A percentile compares a stretch with the other conserved stretches of the same genome.
Conservation (phyloP, 768 basidiomycete genomes). For the Termitomyces sp. region DNA sequence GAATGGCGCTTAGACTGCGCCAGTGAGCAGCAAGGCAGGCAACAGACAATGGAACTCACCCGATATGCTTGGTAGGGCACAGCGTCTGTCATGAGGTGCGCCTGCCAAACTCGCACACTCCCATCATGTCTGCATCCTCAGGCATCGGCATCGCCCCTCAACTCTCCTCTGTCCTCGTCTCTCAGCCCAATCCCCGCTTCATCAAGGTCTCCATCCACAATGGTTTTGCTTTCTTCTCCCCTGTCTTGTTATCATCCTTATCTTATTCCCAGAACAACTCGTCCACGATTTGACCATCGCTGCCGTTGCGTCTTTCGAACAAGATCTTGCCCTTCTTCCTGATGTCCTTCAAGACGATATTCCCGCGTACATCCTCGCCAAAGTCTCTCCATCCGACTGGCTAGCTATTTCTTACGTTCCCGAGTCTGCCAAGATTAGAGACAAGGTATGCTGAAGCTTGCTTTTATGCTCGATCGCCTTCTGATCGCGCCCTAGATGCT, state of each 20-base stretch:
- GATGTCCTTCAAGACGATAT: conserved; percentile 51
- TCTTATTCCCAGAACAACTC: conserved; percentile 55
- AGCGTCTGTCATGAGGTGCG: conserved; percentile 23
- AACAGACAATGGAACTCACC: conserved; percentile 22
- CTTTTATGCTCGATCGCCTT: neutral
- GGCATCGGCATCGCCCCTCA: conserved; percentile 65
- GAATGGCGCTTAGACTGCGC: neutral
- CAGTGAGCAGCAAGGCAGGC: neutral
- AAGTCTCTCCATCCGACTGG: conserved; percentile 66
- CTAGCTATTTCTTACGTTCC: conserved; percentile 78
- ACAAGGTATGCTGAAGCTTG: conserved; percentile 54
- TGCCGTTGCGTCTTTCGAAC: conserved; percentile 46
- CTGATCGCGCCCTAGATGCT: conserved; percentile 59
- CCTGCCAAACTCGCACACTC: neutral
- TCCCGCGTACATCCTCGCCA: conserved; percentile 76
- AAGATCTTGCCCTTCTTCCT: conserved; percentile 57
- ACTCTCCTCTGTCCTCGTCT: conserved; percentile 54
- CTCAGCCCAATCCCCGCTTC: conserved; percentile 61
- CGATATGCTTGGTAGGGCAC: conserved; percentile 53
- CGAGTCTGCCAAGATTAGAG: conserved; percentile 72
- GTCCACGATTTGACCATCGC: conserved; percentile 54
- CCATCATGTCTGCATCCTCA: conserved; percentile 67
- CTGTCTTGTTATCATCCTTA: neutral
- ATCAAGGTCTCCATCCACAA: conserved; percentile 75
- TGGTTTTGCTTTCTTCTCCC: conserved; percentile 41